Evolutionary conservation across 176 grass and related monocot genomes (phyloP).

Genomic region (Ananas comosus): DNA sequence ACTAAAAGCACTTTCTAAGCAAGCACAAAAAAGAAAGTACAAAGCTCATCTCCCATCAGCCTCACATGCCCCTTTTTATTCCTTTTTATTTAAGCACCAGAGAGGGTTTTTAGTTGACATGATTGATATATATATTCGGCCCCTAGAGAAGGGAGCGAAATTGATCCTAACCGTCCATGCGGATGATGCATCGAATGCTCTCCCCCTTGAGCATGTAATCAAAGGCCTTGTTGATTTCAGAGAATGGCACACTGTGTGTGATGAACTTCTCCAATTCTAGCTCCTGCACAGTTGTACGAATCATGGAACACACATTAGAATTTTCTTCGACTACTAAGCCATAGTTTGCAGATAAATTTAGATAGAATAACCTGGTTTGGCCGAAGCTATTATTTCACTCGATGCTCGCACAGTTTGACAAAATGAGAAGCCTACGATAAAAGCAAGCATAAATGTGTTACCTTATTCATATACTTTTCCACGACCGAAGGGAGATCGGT

Average conservation of each 20-base stretch:
- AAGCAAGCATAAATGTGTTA: not conserved
- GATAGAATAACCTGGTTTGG: no score
- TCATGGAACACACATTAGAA: not conserved
- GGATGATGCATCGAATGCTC: constrained; percentile 77
- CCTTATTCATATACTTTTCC: constrained; percentile 70
- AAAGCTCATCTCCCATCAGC: not conserved
- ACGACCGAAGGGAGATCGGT: constrained; percentile 70
- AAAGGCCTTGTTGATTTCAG: constrained; percentile 73
- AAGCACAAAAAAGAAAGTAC: not conserved
- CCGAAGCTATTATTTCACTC: no score
- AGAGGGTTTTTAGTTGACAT: not conserved
- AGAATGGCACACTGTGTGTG: constrained; percentile 51
- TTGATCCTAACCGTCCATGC: constrained; percentile 47
- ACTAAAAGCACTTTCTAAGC: not conserved
- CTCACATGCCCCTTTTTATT: not conserved
- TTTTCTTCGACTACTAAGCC: not conserved
- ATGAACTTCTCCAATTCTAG: constrained; percentile 87
- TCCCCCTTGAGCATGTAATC: constrained; percentile 64
- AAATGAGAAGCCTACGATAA: not conserved
- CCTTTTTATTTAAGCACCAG: not conserved
- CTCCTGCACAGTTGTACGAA: constrained; percentile 24
- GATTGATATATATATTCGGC: not conserved
- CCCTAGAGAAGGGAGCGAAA: not conserved
- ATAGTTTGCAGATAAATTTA: no score
- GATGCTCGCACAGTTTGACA: no score